These are phyloP conservation scores for Dactylellina cionopaga DNA, from an alignment of 2,329 filamentous ascomycete genomes.

Conservation along the genomic window DNA sequence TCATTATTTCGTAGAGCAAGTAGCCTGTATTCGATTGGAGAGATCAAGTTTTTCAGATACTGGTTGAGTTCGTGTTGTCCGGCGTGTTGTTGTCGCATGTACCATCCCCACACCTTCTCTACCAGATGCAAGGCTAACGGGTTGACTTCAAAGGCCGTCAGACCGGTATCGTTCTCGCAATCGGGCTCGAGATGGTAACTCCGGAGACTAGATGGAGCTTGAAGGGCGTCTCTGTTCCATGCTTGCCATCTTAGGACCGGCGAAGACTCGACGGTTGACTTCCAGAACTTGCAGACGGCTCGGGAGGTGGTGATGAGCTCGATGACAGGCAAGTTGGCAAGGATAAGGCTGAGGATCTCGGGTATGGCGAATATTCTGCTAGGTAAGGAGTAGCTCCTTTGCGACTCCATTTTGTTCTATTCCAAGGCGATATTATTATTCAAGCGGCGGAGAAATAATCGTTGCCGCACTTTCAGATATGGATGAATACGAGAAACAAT, in stretches of 20 bases:
- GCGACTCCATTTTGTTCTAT: neutral
- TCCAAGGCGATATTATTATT: neutral
- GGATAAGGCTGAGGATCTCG: constrained; percentile 15
- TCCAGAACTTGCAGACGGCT: constrained; percentile 26
- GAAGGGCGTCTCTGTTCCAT: neutral
- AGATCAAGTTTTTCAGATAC: neutral
- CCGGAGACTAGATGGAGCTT: neutral
- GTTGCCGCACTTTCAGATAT: too few relatives aligned
- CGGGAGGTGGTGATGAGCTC: constrained; percentile 6
- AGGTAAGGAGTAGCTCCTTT: neutral
- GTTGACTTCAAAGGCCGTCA: constrained; percentile 1
- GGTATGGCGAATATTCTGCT: constrained; percentile 9
- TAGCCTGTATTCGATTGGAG: neutral
- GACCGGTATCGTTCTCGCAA: neutral
- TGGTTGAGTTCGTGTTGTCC: neutral
- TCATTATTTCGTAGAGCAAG: neutral
- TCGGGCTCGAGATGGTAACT: neutral
- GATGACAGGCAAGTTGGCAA: neutral
- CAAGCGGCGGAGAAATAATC: too few relatives aligned
- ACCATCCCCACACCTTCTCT: neutral
- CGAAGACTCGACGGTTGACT: constrained; percentile 4
- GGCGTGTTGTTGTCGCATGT: constrained; percentile 5
- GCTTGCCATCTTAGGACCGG: constrained; percentile 11
- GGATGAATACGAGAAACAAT: too few relatives aligned
- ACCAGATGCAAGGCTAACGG: constrained; percentile 4